phyloP scores from a whole-genome alignment of 805 yeast species.

The Kuraishia hungarica region DNA sequence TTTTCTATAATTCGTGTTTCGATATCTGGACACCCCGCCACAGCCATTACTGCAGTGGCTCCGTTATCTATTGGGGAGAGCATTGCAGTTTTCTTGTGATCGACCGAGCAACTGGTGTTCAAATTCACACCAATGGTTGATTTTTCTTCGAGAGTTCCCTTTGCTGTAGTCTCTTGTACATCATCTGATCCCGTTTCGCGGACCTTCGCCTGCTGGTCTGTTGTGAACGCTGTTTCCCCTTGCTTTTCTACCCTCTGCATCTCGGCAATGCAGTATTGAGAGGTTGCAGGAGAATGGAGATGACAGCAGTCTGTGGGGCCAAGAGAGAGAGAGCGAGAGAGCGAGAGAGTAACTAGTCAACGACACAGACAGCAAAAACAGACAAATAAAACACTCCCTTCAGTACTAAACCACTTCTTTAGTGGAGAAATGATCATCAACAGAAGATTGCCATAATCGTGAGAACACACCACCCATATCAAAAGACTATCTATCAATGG shows the following conservation, averaged over 20 bases:
- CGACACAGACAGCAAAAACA: too few species aligned
- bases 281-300: neutral
- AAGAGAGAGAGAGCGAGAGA: too few species aligned
- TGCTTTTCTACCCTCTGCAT: neutral
- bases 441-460: too few species aligned
- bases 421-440: too few species aligned
- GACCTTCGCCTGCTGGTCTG: neutral
- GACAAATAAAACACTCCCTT: too few species aligned
- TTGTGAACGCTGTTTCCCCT: neutral
- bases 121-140: neutral
- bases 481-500: too few species aligned
- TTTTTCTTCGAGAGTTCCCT: too few species aligned
- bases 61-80: neutral
- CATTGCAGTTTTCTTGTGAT: too few species aligned
- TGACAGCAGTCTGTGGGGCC: neutral
- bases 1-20: neutral
- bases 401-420: too few species aligned
- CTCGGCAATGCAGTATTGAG: neutral
- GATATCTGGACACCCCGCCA: neutral
- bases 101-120: neutral
- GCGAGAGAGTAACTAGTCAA: too few species aligned
- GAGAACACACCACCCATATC: too few species aligned
- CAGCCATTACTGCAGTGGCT: neutral
- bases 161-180: neutral
- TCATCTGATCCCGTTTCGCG: neutral